Conservation (phyloP, 164 flowering plant species). For the Annona cherimola region DNA sequence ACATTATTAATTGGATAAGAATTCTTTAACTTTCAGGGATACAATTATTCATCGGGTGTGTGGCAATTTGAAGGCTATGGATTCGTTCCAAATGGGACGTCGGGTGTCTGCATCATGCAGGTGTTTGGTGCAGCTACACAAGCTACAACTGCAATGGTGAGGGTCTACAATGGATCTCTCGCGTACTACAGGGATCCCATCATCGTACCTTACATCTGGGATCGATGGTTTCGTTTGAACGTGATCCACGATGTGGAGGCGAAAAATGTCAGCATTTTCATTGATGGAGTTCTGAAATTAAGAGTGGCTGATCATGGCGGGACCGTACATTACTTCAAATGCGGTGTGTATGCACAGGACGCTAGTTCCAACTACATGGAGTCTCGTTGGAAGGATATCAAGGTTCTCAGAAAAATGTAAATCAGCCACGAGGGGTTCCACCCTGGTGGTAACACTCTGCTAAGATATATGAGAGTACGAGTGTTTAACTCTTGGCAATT, state of each 20-base stretch:
- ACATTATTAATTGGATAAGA: not conserved
- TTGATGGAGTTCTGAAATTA: constrained; percentile 21
- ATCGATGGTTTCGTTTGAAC: constrained; percentile 30
- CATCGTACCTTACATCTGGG: constrained; percentile 16
- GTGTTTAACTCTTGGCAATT: no score
- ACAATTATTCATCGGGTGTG: constrained; percentile 30
- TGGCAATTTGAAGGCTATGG: constrained; percentile 32
- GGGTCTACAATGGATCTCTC: constrained; percentile 15
- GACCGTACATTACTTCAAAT: constrained; percentile 27
- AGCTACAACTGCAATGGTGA: constrained; percentile 11
- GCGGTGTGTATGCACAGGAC: constrained; percentile 28
- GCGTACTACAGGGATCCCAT: constrained; percentile 7
- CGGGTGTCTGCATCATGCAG: constrained; percentile 24
- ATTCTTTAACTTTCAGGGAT: constrained; percentile 15
- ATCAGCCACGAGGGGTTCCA: no score
- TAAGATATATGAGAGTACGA: no score
- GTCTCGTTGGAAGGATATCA: constrained; percentile 38
- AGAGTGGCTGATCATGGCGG: constrained; percentile 21
- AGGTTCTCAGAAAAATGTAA: constrained; percentile 14
- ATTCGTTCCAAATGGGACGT: constrained; percentile 19
- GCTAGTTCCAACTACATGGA: constrained; percentile 28
- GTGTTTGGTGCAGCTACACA: constrained; percentile 6
- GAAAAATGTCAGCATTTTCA: constrained; percentile 17
- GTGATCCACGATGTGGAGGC: constrained; percentile 32
- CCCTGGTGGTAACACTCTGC: no score